Base-by-base conservation (phyloP, 2,329 filamentous ascomycete genomes). In the Aspergillus glaucus region DNA sequence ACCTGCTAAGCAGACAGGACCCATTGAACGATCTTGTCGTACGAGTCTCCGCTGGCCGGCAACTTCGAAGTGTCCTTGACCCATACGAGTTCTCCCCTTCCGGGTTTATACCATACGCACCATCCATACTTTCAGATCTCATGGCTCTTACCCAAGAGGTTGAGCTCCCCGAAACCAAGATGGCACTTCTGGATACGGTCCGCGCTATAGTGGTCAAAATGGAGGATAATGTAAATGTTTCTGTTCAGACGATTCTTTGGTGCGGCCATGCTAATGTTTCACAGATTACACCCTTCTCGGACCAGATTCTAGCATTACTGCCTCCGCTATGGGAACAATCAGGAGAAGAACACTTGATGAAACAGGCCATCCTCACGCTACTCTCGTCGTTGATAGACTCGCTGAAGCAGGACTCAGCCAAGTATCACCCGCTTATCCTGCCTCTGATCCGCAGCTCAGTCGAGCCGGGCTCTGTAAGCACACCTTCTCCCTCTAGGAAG, bases 21-120 rank as follows among this genome's bases (percentile, higher is more conserved):
- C 75, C 81, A 6, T 76, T 83, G 50, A 98, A 98, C 62, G 93
- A 98, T 62, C 79, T 90, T 46, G 91, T 97, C 0, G 93, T 98
- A 28, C 84, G 89, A 12, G 85, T 97, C 47, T 96, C 92, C 2
- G 89, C 93, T 3, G 93, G 88, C 5, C 80, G 91, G 48, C 88
- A 94, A 59, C 80, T 98, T 45, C 85, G 86, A 58, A 79, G 80
- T 55, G 80, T 95, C 40, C 82, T 88, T 0, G 86, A 96, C 58
- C 89, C 95, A 40, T 89, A 91, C 65, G 86, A 86, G 46, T 97
- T 96, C 64, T 79, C 79, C 9, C 77, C 84, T 2, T 80, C 86
- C 4, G 72, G 76, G 9, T 96, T 97, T 64, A 64, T 87, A 45
- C 88, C 89, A 0, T 93, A 85, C 63, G 87, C 88, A 0, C 77